These are phyloP conservation scores for Lipomyces sp. DNA, from an alignment of 805 yeast species.

Conservation along the genomic window DNA sequence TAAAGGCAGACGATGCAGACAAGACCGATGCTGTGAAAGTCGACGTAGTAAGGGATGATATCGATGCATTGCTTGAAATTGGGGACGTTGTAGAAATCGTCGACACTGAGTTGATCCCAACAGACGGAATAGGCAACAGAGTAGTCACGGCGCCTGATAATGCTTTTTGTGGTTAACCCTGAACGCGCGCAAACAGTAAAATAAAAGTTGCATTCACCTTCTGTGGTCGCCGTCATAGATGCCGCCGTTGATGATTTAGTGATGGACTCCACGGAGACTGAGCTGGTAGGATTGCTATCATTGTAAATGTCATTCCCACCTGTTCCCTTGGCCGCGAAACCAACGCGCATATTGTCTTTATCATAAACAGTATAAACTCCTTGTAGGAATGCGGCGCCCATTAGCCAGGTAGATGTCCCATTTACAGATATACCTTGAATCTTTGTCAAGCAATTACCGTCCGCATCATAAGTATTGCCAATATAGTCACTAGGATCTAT, in stretches of 20 bases:
- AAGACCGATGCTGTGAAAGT: not conserved
- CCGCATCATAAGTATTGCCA: slow-evolving; percentile 53
- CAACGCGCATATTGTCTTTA: slow-evolving; percentile 54
- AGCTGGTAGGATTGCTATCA: slow-evolving; percentile 4
- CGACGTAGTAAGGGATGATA: not conserved
- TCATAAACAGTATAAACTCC: slow-evolving; percentile 64
- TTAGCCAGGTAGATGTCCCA: slow-evolving; percentile 57
- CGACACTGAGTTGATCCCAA: not conserved
- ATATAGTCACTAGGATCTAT: slow-evolving; percentile 53
- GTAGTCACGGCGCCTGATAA: not conserved
- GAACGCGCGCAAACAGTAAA: not conserved
- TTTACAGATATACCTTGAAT: slow-evolving; percentile 59
- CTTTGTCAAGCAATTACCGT: slow-evolving; percentile 66
- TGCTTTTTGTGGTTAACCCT: not conserved
- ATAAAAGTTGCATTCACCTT: not conserved
- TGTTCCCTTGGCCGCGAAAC: slow-evolving; percentile 54
- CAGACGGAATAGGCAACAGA: not conserved
- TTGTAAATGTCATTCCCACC: slow-evolving; percentile 26
- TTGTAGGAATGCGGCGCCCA: slow-evolving; percentile 66
- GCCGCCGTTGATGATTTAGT: not conserved
- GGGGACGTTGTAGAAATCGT: not conserved
- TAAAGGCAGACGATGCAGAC: not conserved
- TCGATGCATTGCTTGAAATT: not conserved
- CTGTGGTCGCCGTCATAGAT: not conserved
- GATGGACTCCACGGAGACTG: slow-evolving; percentile 10